Evolutionary conservation across 495 filamentous ascomycete genomes (phyloP).

Genomic region (Lineolata rhizophorae): DNA sequence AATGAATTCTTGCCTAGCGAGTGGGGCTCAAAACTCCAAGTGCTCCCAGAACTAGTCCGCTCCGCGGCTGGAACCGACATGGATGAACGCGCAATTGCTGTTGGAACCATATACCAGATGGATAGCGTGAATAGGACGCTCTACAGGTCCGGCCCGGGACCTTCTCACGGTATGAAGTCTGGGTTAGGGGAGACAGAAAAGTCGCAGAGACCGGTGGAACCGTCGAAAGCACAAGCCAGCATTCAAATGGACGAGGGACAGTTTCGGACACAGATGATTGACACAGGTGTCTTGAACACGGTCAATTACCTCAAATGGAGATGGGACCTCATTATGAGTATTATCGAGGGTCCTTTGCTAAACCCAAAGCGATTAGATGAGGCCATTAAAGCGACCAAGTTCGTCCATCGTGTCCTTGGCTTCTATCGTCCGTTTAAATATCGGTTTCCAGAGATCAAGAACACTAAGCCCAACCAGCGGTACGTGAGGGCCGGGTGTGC

Average conservation of each 20-base stretch:
- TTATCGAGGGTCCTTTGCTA: slow-evolving; percentile 85
- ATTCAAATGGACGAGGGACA: slow-evolving; percentile 67
- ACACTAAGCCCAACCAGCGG: slow-evolving; percentile 78
- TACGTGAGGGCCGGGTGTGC: slow-evolving; percentile 81
- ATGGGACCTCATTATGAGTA: slow-evolving; percentile 73
- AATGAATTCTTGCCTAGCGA: slow-evolving; percentile 59
- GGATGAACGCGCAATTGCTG: slow-evolving; percentile 56
- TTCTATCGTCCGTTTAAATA: slow-evolving; percentile 97
- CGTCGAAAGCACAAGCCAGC: slow-evolving; percentile 47
- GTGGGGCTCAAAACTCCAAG: slow-evolving; percentile 61
- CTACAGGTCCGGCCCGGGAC: slow-evolving; percentile 53
- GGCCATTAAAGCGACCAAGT: slow-evolving; percentile 84
- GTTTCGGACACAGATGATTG: slow-evolving; percentile 67
- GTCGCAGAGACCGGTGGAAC: slow-evolving; percentile 26
- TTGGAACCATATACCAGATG: slow-evolving; percentile 83
- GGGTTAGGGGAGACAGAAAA: slow-evolving; percentile 11
- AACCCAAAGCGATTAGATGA: slow-evolving; percentile 85
- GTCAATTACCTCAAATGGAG: slow-evolving; percentile 89
- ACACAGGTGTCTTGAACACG: slow-evolving; percentile 66
- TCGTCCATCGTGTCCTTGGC: slow-evolving; percentile 78
- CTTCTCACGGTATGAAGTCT: too few relatives aligned
- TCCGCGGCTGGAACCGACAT: slow-evolving; percentile 47
- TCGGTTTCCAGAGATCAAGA: slow-evolving; percentile 67
- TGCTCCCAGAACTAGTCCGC: slow-evolving; percentile 61
- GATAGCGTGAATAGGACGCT: slow-evolving; percentile 91